phyloP scores from a whole-genome alignment of 176 grass and related monocot genomes.

The Bothriochloa decipiens region DNA sequence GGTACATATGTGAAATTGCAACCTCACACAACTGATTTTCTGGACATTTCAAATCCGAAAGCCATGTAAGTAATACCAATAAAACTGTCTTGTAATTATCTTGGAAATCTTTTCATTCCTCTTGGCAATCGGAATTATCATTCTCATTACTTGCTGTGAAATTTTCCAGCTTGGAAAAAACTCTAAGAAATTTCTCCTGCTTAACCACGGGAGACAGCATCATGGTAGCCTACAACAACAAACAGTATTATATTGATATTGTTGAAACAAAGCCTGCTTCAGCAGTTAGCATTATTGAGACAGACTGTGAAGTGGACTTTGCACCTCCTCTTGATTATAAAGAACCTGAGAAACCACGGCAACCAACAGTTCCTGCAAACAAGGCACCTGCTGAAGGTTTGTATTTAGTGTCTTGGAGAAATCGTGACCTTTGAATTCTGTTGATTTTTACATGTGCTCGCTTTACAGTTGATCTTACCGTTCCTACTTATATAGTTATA shows the following conservation, averaged over 20 bases:
- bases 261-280: conserved; percentile 84
- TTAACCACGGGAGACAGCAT: conserved; percentile 84
- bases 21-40: conserved; percentile 85
- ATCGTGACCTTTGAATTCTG: not conserved
- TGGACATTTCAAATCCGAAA: conserved; percentile 91
- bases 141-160: conserved; percentile 17
- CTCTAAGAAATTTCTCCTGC: conserved; percentile 88
- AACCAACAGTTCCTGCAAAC: conserved; percentile 37
- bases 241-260: conserved; percentile 92
- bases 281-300: conserved; percentile 92
- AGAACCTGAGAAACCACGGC: conserved; percentile 61
- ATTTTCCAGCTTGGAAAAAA: conserved; percentile 72
- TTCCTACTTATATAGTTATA: not conserved
- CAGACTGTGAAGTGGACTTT: conserved; percentile 95
- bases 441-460: conserved; percentile 21
- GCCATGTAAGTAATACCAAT: conserved; percentile 64
- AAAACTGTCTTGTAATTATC: not conserved
- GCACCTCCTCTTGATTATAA: conserved; percentile 90
- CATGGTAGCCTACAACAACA: conserved; percentile 92
- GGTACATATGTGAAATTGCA: conserved; percentile 88
- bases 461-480: not conserved
- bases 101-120: not conserved
- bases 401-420: conserved; percentile 20
- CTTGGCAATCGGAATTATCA: not conserved
- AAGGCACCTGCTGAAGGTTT: conserved; percentile 66